Percentiles rank a stretch among this genome's conserved stretches.
phyloP scores from a whole-genome alignment of 768 basidiomycete genomes.

The Boletus subcaerulescens region DNA sequence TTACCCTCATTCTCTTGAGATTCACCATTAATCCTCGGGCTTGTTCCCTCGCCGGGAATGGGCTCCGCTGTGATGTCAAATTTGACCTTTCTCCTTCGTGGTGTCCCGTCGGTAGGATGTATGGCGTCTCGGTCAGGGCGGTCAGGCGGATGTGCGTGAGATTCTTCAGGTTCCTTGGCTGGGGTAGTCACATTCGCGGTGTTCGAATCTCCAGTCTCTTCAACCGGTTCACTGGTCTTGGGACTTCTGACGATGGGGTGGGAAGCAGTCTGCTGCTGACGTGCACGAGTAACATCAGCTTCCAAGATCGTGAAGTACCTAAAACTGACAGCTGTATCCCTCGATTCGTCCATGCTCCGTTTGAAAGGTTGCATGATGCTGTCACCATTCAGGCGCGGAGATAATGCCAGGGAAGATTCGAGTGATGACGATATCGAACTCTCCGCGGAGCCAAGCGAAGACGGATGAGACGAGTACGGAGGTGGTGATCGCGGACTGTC shows the following conservation, averaged over 20 bases:
- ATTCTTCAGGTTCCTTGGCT: constrained; percentile 11
- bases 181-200: constrained; percentile 8
- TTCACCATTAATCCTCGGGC: constrained; percentile 33
- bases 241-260: constrained; percentile 2
- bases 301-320: constrained; percentile 45
- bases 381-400: constrained; percentile 27
- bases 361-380: constrained; percentile 35
- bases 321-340: constrained; percentile 47
- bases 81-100: constrained; percentile 64
- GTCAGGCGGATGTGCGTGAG: constrained; percentile 13
- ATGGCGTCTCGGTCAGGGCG: constrained; percentile 20
- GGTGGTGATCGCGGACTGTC: constrained; percentile 31
- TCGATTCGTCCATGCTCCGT: constrained; percentile 46
- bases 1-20: constrained; percentile 45
- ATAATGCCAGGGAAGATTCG: constrained; percentile 14
- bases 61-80: constrained; percentile 66
- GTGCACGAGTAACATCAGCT: constrained; percentile 35
- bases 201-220: constrained; percentile 11
- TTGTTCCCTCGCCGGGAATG: constrained; percentile 42
- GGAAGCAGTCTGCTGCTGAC: constrained; percentile 14
- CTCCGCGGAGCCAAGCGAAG: constrained; percentile 28
- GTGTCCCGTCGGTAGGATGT: constrained; percentile 30
- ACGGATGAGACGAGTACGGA: constrained; percentile 36
- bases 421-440: constrained; percentile 20
- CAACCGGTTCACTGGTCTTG: constrained; percentile 2